phyloP scores from a whole-genome alignment of 345 rosid genomes.

The Eucalyptus sp. region DNA sequence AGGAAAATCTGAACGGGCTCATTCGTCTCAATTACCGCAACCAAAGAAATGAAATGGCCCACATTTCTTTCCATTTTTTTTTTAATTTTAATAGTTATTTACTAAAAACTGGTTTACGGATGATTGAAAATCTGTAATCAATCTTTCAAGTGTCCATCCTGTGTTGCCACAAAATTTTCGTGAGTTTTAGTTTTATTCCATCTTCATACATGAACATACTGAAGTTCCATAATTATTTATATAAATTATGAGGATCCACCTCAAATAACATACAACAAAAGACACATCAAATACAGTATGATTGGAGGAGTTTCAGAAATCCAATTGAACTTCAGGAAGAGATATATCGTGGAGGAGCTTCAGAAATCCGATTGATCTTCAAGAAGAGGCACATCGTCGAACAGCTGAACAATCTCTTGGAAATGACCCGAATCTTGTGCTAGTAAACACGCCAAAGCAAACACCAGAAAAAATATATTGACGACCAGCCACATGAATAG shows the following conservation, averaged over 20 bases:
- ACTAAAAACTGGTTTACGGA: neutral
- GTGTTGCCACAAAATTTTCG: neutral
- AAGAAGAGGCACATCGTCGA: fast-evolving
- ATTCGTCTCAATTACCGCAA: neutral
- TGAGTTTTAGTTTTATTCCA: neutral
- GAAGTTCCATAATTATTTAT: no score
- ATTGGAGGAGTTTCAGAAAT: no score
- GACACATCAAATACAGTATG: no score
- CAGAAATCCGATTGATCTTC: fast-evolving
- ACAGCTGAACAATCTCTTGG: fast-evolving
- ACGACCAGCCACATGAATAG: fast-evolving
- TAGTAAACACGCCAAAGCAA: neutral
- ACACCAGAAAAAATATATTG: neutral
- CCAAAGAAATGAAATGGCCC: neutral
- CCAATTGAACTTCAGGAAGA: no score
- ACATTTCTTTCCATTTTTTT: neutral
- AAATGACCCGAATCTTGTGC: fast-evolving
- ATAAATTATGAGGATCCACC: no score
- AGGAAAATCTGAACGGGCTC: neutral
- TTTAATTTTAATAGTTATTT: no score
- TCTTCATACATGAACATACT: no score
- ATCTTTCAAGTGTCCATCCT: neutral
- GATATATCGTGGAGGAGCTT: neutral
- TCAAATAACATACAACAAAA: no score
- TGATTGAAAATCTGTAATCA: no score